Percentiles rank a stretch among this genome's conserved stretches.
Conservation (phyloP, 2,329 filamentous ascomycete genomes). For the Metarhizium guizhouense region DNA sequence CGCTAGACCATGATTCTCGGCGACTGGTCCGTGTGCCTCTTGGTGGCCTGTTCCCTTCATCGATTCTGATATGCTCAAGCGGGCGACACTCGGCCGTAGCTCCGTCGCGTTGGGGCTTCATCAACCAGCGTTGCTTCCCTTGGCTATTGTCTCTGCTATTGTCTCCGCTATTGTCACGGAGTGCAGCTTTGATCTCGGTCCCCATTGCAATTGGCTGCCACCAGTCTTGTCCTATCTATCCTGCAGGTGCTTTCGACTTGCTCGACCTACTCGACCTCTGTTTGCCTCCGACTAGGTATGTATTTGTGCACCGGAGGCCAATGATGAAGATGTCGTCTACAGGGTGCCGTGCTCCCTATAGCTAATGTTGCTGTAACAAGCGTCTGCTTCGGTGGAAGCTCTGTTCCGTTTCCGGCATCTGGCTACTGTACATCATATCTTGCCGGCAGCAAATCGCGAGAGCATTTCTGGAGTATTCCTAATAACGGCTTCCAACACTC, state of each 20-base stretch:
- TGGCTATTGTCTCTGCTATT: constrained; percentile 5
- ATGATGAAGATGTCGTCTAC: neutral
- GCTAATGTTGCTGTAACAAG: neutral
- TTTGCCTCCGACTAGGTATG: neutral
- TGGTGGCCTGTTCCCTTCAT: neutral
- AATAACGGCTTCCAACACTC: no score
- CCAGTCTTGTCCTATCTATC: neutral
- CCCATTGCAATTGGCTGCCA: neutral
- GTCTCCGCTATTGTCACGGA: constrained; percentile 4
- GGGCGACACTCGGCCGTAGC: neutral
- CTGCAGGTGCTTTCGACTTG: neutral
- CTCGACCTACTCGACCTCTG: neutral
- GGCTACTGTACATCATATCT: neutral
- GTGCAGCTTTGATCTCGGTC: neutral
- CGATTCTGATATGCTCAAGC: neutral
- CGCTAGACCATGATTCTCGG: neutral
- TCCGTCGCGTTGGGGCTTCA: neutral
- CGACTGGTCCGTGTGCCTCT: neutral
- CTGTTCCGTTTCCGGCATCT: no score
- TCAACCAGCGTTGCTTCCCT: neutral
- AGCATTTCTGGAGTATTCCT: no score
- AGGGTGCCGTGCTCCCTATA: neutral
- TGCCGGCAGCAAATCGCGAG: neutral
- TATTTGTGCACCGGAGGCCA: no score
- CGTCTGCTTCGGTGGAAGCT: no score